phyloP scores from a whole-genome alignment of 768 basidiomycete species.

The Pleurotus eryngii region DNA sequence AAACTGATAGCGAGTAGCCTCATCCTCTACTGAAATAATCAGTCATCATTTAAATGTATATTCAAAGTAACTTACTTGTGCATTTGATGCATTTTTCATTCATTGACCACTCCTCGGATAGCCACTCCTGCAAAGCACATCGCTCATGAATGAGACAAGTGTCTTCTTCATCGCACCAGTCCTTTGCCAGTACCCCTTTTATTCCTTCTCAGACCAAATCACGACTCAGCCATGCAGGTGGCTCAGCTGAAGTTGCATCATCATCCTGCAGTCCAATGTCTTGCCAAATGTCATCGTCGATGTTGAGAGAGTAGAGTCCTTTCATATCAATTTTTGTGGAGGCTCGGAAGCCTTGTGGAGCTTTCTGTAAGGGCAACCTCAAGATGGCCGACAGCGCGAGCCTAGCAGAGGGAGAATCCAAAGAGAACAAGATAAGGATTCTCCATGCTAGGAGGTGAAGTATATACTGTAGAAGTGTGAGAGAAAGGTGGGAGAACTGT shows the following conservation, averaged over 20 bases:
- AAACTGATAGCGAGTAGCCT: too few relatives aligned
- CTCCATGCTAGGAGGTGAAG: too few relatives aligned
- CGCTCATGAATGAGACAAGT: constrained; percentile 15
- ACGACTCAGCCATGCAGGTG: background rate
- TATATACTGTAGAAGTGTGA: too few relatives aligned
- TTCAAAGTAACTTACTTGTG: background rate
- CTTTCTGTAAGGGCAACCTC: too few relatives aligned
- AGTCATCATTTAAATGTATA: too few relatives aligned
- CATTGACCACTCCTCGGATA: constrained; percentile 21
- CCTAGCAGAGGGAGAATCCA: too few relatives aligned
- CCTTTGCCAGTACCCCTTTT: background rate
- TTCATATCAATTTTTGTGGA: constrained; percentile 15
- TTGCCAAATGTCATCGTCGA: constrained; percentile 28
- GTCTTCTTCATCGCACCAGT: constrained; percentile 8
- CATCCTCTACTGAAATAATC: too few relatives aligned
- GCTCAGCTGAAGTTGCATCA: constrained; percentile 9
- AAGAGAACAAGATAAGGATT: too few relatives aligned
- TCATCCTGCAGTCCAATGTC: constrained; percentile 23
- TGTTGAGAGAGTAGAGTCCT: constrained; percentile 21
- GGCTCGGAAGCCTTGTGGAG: constrained; percentile 12
- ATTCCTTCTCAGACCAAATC: constrained; percentile 2
- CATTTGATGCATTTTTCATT: background rate
- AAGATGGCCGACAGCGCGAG: too few relatives aligned
- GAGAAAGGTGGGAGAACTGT: too few relatives aligned
- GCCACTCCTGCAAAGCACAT: constrained; percentile 21